These are phyloP conservation scores for Populus tremula DNA, from an alignment of 345 rosid genomes.

Conservation along the genomic window DNA sequence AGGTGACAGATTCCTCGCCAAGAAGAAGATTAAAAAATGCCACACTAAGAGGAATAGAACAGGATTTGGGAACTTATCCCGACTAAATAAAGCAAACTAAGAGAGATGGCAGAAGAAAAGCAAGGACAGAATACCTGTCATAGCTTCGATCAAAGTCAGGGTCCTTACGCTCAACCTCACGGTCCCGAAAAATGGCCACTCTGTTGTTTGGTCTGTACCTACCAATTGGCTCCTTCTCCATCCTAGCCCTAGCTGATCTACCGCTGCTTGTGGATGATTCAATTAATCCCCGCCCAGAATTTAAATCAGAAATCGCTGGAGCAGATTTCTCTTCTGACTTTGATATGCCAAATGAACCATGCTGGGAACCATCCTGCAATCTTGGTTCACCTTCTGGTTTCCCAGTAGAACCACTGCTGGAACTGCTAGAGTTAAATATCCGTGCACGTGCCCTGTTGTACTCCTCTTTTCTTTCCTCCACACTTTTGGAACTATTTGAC, in stretches of 20 bases:
- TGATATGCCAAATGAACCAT: conserved; percentile 31
- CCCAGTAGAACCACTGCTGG: conserved; percentile 29
- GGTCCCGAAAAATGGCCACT: conserved; percentile 82
- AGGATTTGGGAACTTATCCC: background rate
- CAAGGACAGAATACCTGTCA: conserved; percentile 45
- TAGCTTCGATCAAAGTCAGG: conserved; percentile 83
- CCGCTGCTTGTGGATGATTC: conserved; percentile 54
- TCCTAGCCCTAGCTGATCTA: conserved; percentile 53
- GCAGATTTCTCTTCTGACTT: conserved; percentile 49
- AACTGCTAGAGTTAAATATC: conserved; percentile 54
- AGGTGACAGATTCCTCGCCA: background rate
- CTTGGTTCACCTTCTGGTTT: conserved; percentile 48
- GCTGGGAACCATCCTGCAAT: conserved; percentile 42
- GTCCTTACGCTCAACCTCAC: conserved; percentile 67
- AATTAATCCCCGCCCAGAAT: conserved; percentile 39
- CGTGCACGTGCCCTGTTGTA: conserved; percentile 77
- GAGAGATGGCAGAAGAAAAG: background rate
- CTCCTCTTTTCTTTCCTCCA: conserved; percentile 85
- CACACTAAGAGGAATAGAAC: background rate
- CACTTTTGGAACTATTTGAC: conserved; percentile 53
- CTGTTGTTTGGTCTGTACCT: conserved; percentile 49
- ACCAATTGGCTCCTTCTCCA: conserved; percentile 58
- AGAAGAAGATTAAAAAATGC: background rate
- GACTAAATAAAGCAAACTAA: background rate
- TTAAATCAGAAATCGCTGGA: conserved; percentile 41